These are phyloP conservation scores for Solanum infundibuliforme DNA, from an alignment of 257 asterid genomes.

Conservation along the genomic window DNA sequence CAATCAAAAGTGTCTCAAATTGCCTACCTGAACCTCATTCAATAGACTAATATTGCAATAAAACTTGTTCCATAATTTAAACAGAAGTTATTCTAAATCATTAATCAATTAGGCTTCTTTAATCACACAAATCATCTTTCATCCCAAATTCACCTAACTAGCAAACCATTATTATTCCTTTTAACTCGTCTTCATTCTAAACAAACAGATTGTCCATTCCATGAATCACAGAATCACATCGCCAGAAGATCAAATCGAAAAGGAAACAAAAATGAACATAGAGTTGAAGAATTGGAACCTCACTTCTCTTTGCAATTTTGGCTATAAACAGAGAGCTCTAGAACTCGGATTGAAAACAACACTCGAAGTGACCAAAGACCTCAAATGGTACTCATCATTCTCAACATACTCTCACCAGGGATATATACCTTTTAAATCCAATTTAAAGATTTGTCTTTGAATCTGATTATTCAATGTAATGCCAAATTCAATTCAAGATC, in stretches of 20 bases:
- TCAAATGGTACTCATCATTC: conserved; percentile 30
- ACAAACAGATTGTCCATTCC: not conserved
- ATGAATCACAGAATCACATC: not conserved
- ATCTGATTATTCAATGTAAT: conserved; percentile 66
- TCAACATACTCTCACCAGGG: conserved; percentile 68
- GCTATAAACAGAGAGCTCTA: not conserved
- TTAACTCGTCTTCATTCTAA: not conserved
- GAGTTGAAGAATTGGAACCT: not conserved
- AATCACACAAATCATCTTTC: not conserved
- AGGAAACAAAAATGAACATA: not conserved
- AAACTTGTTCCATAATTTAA: not conserved
- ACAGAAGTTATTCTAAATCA: not conserved
- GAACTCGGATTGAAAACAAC: too few relatives aligned
- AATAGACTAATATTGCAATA: too few relatives aligned
- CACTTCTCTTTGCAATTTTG: not conserved
- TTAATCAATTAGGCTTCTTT: not conserved
- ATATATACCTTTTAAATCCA: conserved; percentile 54
- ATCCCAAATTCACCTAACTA: not conserved
- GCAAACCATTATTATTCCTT: too few relatives aligned
- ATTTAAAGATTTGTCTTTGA: conserved; percentile 55
- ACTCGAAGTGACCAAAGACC: not conserved
- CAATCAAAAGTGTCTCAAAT: not conserved
- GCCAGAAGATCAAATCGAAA: not conserved
- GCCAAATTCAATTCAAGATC: conserved; percentile 55
- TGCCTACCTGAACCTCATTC: not conserved